Evolutionary conservation across 148 eudicot species (phyloP), one percentile per base, ranked within the genome.

Genomic region (Salicornia ramosissima): DNA sequence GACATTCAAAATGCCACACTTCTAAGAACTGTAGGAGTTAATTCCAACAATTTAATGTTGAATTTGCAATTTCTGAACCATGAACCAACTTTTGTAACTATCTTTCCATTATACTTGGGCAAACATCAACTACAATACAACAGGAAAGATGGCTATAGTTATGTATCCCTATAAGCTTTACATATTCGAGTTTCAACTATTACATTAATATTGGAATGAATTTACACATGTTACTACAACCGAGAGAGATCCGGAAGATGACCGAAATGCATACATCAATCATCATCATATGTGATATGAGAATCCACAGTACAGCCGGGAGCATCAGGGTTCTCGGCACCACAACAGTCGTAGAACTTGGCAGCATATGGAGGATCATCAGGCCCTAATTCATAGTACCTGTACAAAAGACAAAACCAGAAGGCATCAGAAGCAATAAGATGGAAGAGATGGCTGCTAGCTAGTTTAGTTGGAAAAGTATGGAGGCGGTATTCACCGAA

Each of bases 321-420:
- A 65, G 97, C 88, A 24, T 78, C 78, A 5, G 87, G 87, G 59
- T 92, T 86, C 82, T 92, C 97, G 5, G 90, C 96, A 73, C 97
- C 97, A 78, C 97, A 92, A 46, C 97, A 92, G 68, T 92, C 97
- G 46, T 92, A 92, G 75, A 92, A 92, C 76, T 86, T 92, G 60
- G 97, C 97, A 68, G 89, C 90, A 64, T 92, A 92, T 8, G 97
- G 96, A 56, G 96, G 97, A 85, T 92, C 97, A 68, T 90, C 86
- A 31, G 93, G 90, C 77, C 87, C 84, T 81, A 92, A 65, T 58
- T 90, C 97, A 50, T 89, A 92, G 81, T 92, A 92, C 87, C 97
- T 92, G 65, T 47, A 54, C 52, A 67, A 65, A 49, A 46, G 70
- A 55, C 46, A 61, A 66, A 50, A 40, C 59, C 28, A 63, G 19